Evolutionary conservation across 192 early-diverging fungal genomes (phyloP).

Genomic region (Thoreauomyces humboldtii): DNA sequence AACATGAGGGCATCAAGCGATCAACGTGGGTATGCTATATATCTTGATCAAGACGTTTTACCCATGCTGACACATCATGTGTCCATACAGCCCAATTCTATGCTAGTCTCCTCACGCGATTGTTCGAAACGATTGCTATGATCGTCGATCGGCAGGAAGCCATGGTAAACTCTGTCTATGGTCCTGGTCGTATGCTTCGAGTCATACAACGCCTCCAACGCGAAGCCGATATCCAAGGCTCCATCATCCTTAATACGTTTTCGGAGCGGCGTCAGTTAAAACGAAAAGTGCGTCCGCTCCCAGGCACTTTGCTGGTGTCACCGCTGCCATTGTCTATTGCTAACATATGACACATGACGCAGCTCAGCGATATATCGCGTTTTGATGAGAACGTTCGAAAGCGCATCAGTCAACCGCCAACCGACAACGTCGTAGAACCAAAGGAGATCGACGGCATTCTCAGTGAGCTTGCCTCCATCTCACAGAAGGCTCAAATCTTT

Average conservation of each 20-base stretch:
- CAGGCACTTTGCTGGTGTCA: too few relatives aligned
- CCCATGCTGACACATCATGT: conserved; percentile 20
- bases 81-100: conserved; percentile 58
- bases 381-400: conserved; percentile 39
- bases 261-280: conserved; percentile 62
- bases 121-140: conserved; percentile 88
- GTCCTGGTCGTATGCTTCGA: conserved; percentile 80
- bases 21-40: conserved; percentile 32
- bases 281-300: conserved; percentile 46
- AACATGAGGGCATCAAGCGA: conserved; percentile 45
- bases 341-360: too few relatives aligned
- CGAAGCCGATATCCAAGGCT: conserved; percentile 79
- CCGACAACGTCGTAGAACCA: conserved; percentile 52
- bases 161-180: conserved; percentile 81
- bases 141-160: conserved; percentile 87
- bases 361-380: conserved; percentile 56
- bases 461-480: conserved; percentile 77
- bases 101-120: conserved; percentile 72
- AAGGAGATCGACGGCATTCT: conserved; percentile 78
- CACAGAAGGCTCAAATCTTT: conserved; percentile 75
- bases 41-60: conserved; percentile 4
- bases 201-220: conserved; percentile 86
- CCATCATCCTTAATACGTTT: conserved; percentile 76
- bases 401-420: conserved; percentile 31
- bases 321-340: too few relatives aligned